Evolutionary conservation across 139 green algal species (phyloP).

Genomic region (Chlamydomonas sphaeroides): DNA sequence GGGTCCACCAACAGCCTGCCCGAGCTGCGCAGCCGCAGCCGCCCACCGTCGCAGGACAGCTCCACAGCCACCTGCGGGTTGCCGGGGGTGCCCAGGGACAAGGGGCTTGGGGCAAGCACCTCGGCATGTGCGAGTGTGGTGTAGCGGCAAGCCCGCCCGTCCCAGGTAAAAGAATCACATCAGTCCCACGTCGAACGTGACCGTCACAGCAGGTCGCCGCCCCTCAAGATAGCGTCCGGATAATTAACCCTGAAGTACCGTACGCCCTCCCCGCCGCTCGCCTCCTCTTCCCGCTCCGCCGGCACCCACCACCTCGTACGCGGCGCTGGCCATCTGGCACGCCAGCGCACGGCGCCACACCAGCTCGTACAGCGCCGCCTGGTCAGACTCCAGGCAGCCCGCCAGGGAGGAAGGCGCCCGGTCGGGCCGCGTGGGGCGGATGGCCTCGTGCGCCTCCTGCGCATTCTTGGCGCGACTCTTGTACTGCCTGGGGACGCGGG

Average conservation of each 20-base stretch:
- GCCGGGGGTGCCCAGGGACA: too few relatives aligned
- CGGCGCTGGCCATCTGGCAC: conserved; percentile 77
- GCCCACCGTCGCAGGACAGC: conserved; percentile 42
- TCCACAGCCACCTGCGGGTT: conserved; percentile 62
- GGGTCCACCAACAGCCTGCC: conserved; percentile 57
- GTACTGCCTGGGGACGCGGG: conserved; percentile 41
- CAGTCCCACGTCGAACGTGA: too few relatives aligned
- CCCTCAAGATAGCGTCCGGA: too few relatives aligned
- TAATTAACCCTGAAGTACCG: too few relatives aligned
- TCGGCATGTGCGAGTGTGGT: too few relatives aligned
- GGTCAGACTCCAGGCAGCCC: conserved; percentile 24
- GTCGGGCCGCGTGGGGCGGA: conserved; percentile 79
- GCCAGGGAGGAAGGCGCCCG: conserved; percentile 25
- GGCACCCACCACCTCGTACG: conserved; percentile 19
- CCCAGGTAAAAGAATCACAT: too few relatives aligned
- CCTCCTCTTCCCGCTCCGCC: too few relatives aligned
- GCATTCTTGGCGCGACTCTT: conserved; percentile 71
- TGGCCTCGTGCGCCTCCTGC: conserved; percentile 96
- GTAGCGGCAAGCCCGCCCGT: too few relatives aligned
- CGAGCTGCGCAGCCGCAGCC: conserved; percentile 59
- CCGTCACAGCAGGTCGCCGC: not conserved
- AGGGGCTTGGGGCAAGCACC: too few relatives aligned
- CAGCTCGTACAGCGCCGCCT: conserved; percentile 82
- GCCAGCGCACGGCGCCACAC: conserved; percentile 88
- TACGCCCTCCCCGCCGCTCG: too few relatives aligned